Evolutionary conservation across 1,284 basidiomycete species (phyloP), one percentile per base, ranked within the genome.

Genomic region (Vanrija sp.): DNA sequence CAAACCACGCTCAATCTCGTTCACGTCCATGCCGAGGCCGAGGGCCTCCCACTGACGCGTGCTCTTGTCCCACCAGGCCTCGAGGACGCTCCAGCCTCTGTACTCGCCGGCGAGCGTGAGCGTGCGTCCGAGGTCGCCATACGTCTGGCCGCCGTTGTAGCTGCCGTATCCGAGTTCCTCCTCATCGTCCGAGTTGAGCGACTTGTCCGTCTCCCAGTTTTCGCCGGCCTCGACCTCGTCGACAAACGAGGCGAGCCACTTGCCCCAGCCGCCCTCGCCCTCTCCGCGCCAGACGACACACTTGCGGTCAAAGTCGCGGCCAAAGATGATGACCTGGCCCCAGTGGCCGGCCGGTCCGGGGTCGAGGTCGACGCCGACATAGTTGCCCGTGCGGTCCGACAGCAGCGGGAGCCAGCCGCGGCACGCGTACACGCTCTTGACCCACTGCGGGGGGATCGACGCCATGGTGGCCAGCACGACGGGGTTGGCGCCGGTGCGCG

Each of bases 301-400:
- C 74, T 98, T 98, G 22, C 92, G 89, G 75, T 98, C 95, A 75
- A 98, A 97, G 71, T 98, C 95, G 49, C 95, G 83, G 14, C 95
- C 95, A 74, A 98, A 98, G 45, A 98, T 85, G 59, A 98, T 98
- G 47, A 97, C 93, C 73, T 98, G 95, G 4, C 95, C 96, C 47
- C 84, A 80, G 2, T 83, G 75, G 45, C 93, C 95, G 36, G 68
- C 71, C 59, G 85, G 83, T 19, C 78, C 89, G 5, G 95, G 95
- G 73, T 87, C 91, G 56, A 98, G 82, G 74, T 99, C 95, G 46
- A 99, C 82, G 49, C 95, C 95, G 58, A 98, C 83, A 72, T 99
- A 99, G 77, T 99, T 99, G 23, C 95, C 96, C 18, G 85, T 85
- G 62, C 89, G 88, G 77, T 99, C 95, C 39, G 86, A 86, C 53